Evolutionary conservation across 2,329 filamentous ascomycete genomes (phyloP).

Genomic region (Pseudogymnoascus sp.): DNA sequence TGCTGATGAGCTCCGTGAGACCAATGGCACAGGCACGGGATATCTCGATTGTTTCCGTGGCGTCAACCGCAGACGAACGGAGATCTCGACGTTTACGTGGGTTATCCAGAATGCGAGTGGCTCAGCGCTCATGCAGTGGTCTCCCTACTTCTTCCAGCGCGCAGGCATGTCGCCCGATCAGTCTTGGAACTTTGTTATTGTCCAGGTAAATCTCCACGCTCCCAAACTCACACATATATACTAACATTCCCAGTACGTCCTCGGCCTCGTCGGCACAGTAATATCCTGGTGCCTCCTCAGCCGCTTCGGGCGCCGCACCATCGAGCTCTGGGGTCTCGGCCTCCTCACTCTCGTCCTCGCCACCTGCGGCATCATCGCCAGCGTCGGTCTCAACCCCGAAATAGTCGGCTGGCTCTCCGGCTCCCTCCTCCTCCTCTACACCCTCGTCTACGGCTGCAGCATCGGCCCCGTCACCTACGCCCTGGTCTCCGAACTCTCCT

Average conservation of each 20-base stretch:
- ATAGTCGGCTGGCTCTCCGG: conserved; percentile 35
- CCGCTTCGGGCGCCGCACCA: conserved; percentile 38
- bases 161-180: conserved; percentile 40
- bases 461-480: conserved; percentile 37
- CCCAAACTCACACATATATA: neutral
- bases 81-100: conserved; percentile 48
- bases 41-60: conserved; percentile 40
- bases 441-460: conserved; percentile 33
- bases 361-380: conserved; percentile 58
- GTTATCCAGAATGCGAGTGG: conserved; percentile 53
- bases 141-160: conserved; percentile 48
- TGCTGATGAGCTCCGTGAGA: conserved; percentile 41
- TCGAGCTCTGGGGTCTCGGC: conserved; percentile 50
- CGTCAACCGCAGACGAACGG: conserved; percentile 38
- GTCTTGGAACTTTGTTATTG: conserved; percentile 45
- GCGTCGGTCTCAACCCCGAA: conserved; percentile 30
- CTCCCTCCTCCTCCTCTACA: conserved; percentile 30
- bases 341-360: conserved; percentile 67
- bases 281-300: conserved; percentile 39
- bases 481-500: neutral
- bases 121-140: conserved; percentile 53
- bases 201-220: conserved; percentile 14
- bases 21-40: conserved; percentile 31
- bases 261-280: conserved; percentile 42
- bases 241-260: neutral